These are phyloP conservation scores for Diplodia seriata DNA, from an alignment of 2,329 filamentous ascomycete genomes.

Conservation along the genomic window DNA sequence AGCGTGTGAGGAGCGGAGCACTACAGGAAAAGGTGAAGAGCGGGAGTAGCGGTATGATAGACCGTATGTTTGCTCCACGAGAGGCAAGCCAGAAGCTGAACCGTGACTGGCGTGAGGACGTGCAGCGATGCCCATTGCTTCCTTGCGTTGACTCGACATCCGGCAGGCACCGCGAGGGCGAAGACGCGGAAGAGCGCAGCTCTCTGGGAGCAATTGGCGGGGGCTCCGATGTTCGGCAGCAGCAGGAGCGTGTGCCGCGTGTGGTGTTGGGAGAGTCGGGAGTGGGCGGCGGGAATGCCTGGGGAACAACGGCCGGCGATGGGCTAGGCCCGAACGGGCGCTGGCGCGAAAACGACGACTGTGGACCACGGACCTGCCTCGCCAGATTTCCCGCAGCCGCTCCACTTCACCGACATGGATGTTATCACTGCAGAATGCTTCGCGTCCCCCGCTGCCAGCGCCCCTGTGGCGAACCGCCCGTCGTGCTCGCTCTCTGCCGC, in stretches of 20 bases:
- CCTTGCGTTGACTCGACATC: background rate
- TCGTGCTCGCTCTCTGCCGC: background rate
- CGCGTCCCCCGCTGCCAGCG: background rate
- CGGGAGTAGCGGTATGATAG: slow-evolving; percentile 14
- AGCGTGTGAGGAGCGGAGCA: slow-evolving; percentile 56
- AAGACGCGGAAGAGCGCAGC: background rate
- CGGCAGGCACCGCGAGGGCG: background rate
- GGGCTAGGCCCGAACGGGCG: background rate
- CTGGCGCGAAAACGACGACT: background rate
- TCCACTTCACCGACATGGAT: slow-evolving; percentile 30
- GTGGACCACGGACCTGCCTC: background rate
- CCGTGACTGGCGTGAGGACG: slow-evolving; percentile 23
- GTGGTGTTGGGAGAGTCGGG: background rate
- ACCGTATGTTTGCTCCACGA: slow-evolving; percentile 9
- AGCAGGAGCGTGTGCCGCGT: background rate
- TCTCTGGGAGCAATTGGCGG: background rate
- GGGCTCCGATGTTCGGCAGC: slow-evolving; percentile 4
- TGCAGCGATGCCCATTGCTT: slow-evolving; percentile 12
- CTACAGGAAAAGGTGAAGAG: slow-evolving; percentile 41
- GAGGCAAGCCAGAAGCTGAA: slow-evolving; percentile 15
- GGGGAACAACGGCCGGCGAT: background rate
- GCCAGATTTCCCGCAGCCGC: slow-evolving; percentile 13
- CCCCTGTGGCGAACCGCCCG: slow-evolving; percentile 4
- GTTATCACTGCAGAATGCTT: background rate
- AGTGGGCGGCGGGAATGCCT: background rate